A percentile compares a stretch with the other conserved stretches of the same genome.
phyloP scores from a whole-genome alignment of 1,284 basidiomycete genomes.

The Cystobasidium slooffiae region DNA sequence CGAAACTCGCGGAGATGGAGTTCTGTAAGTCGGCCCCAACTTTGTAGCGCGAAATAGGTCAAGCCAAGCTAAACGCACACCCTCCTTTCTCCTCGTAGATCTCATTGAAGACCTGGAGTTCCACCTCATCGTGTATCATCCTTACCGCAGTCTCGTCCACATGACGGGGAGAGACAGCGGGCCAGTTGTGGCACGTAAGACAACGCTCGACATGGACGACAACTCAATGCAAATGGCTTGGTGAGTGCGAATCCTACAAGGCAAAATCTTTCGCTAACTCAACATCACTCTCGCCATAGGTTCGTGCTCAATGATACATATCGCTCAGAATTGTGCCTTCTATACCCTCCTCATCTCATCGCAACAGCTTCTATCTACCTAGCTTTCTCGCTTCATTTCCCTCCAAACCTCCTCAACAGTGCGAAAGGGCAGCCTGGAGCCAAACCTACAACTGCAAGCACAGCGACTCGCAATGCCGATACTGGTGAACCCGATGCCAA shows the following conservation, averaged over 20 bases:
- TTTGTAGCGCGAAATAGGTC: neutral
- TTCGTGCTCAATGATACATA: conserved; percentile 97
- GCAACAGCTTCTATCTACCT: conserved; percentile 89
- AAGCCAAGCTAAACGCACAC: neutral
- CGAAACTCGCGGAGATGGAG: conserved; percentile 97
- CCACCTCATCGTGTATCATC: conserved; percentile 90
- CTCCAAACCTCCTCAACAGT: conserved; percentile 29
- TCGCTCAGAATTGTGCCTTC: conserved; percentile 82
- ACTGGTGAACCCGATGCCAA: conserved; percentile 26
- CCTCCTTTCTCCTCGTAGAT: conserved; percentile 56
- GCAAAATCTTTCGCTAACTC: neutral
- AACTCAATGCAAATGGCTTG: conserved; percentile 74
- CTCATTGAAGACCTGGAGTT: conserved; percentile 95
- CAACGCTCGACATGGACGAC: conserved; percentile 63
- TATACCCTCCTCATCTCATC: conserved; percentile 92
- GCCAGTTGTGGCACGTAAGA: conserved; percentile 33
- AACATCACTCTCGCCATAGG: conserved; percentile 61
- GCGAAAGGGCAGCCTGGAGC: neutral
- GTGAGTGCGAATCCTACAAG: conserved; percentile 54
- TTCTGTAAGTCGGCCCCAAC: conserved; percentile 64
- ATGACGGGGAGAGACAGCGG: conserved; percentile 65
- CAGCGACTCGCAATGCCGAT: neutral
- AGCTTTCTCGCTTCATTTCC: conserved; percentile 65
- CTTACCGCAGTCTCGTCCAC: conserved; percentile 82
- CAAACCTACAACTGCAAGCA: neutral